phyloP scores from a whole-genome alignment of 176 grass and related monocot genomes.

The Phoenix dactylifera region DNA sequence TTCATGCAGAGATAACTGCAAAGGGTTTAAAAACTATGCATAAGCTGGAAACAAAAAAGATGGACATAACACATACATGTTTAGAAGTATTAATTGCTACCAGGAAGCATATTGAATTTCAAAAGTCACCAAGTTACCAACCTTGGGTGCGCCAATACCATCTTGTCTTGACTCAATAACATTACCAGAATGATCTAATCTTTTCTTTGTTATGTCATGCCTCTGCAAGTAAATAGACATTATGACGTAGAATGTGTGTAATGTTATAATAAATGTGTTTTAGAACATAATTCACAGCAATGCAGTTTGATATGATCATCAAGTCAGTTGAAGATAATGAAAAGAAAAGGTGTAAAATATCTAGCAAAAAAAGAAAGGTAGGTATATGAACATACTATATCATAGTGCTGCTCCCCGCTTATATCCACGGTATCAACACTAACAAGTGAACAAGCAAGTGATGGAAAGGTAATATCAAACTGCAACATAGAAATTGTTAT shows the following conservation, averaged over 20 bases:
- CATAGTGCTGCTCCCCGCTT: slow-evolving; percentile 89
- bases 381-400: slow-evolving; percentile 50
- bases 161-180: slow-evolving; percentile 76
- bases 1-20: no score
- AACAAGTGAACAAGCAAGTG: slow-evolving; percentile 82
- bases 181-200: slow-evolving; percentile 60
- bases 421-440: slow-evolving; percentile 87
- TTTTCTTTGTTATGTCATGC: slow-evolving; percentile 90
- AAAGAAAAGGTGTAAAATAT: no score
- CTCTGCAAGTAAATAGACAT: slow-evolving; percentile 44
- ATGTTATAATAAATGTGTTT: no score
- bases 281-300: no score
- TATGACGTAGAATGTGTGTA: no score
- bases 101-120: no score
- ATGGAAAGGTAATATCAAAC: slow-evolving; percentile 95
- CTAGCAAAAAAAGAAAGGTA: slow-evolving; percentile 2
- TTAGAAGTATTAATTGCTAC: no score
- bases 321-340: no score
- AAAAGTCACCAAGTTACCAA: slow-evolving; percentile 24
- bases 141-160: slow-evolving; percentile 84
- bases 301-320: no score
- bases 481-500: slow-evolving; percentile 36
- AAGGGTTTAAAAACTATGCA: no score
- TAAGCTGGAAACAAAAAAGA: no score
- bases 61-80: no score